These are phyloP conservation scores for Pholiota conissans DNA, from an alignment of 768 basidiomycete species.

Conservation along the genomic window DNA sequence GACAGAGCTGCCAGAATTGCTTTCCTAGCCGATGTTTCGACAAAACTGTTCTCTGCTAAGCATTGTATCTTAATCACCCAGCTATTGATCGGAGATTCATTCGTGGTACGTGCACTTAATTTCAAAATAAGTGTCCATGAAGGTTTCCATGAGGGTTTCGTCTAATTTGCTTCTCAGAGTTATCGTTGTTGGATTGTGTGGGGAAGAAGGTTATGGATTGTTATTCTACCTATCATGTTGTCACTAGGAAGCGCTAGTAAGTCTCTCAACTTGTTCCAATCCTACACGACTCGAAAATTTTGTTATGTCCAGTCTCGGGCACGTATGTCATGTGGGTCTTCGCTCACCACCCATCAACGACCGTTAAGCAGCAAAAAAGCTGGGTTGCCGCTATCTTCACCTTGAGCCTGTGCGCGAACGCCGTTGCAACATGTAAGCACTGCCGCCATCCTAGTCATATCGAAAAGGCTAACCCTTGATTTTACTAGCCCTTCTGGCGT, in stretches of 20 bases:
- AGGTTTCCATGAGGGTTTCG: too few species aligned
- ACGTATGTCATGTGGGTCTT: slow-evolving; percentile 14
- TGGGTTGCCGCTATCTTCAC: slow-evolving; percentile 13
- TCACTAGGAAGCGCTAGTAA: slow-evolving; percentile 12
- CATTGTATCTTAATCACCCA: slow-evolving; percentile 10
- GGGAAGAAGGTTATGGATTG: slow-evolving; percentile 10
- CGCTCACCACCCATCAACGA: slow-evolving; percentile 6
- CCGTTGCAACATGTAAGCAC: slow-evolving; percentile 13
- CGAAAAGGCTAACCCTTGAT: neutral
- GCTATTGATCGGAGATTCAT: slow-evolving; percentile 11
- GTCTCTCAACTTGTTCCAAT: neutral
- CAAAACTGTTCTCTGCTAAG: slow-evolving; percentile 12
- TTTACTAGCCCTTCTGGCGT: slow-evolving; percentile 6
- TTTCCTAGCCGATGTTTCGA: slow-evolving; percentile 4
- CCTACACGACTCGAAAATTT: neutral
- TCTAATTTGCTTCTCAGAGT: too few species aligned
- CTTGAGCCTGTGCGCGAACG: slow-evolving; percentile 12
- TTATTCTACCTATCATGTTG: slow-evolving; percentile 9
- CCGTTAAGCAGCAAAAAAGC: slow-evolving; percentile 9
- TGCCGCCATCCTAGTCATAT: neutral
- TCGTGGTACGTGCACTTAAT: slow-evolving; percentile 13
- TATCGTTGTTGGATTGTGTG: slow-evolving; percentile 14
- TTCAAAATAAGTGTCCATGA: too few species aligned
- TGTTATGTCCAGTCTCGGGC: slow-evolving; percentile 1
- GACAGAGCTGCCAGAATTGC: slow-evolving; percentile 6